Percentiles rank a stretch among this genome's conserved stretches.
These are phyloP conservation scores for Wickerhamomyces queroliae DNA, from an alignment of 805 yeast genomes.

Conservation along the genomic window DNA sequence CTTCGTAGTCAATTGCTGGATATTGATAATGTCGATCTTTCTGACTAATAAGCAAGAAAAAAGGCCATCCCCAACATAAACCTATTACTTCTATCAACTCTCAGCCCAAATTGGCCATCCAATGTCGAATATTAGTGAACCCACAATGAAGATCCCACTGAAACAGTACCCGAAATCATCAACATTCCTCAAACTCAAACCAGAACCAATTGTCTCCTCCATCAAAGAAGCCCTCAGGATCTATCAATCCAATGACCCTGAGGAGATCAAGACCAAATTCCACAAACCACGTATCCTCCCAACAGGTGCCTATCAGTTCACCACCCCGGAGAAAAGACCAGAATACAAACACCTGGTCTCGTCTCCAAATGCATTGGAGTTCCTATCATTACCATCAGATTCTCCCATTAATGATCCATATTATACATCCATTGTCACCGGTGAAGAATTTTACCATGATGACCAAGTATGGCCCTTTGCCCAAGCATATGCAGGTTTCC, in stretches of 20 bases:
- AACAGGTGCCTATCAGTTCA: slow-evolving; percentile 69
- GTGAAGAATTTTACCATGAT: slow-evolving; percentile 40
- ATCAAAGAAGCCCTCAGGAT: slow-evolving; percentile 23
- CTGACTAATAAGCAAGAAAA: no score
- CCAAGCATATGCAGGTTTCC: slow-evolving; percentile 93
- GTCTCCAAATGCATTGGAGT: slow-evolving; percentile 53
- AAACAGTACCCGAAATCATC: slow-evolving; percentile 9
- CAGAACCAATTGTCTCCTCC: slow-evolving; percentile 27
- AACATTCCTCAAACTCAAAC: slow-evolving; percentile 8
- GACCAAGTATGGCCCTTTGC: slow-evolving; percentile 68
- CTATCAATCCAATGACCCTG: slow-evolving; percentile 17
- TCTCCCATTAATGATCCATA: slow-evolving; percentile 37
- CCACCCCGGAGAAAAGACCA: slow-evolving; percentile 58
- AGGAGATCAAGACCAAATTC: slow-evolving; percentile 24
- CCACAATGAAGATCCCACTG: slow-evolving; percentile 2
- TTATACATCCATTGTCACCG: slow-evolving; percentile 55
- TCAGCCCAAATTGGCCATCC: no score
- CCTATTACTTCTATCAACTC: no score
- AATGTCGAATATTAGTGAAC: no score
- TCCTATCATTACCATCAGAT: slow-evolving; percentile 44
- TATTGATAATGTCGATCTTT: no score
- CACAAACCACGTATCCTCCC: slow-evolving; percentile 46
- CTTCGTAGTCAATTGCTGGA: no score
- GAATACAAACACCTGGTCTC: slow-evolving; percentile 49
- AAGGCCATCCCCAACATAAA: no score